A percentile compares a stretch with the other conserved stretches of the same genome.
Conservation (phyloP, 345 rosid species). For the Xanthoceras sorbifolium region DNA sequence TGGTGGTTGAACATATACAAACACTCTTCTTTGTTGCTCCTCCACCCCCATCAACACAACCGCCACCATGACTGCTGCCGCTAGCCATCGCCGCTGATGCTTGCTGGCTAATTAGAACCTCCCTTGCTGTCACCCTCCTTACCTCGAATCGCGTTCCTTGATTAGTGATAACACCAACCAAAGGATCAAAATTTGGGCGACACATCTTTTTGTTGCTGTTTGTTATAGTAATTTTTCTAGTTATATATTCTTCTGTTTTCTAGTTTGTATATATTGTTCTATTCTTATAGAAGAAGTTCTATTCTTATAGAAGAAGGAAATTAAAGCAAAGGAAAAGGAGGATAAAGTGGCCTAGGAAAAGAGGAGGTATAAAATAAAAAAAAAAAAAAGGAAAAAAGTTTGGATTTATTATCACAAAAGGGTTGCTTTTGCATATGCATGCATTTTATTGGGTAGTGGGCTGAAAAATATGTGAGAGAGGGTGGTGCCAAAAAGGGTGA, state of each 20-base stretch:
- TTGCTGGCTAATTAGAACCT: neutral
- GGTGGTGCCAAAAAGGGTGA: conserved; percentile 9
- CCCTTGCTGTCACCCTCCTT: neutral
- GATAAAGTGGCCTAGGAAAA: neutral
- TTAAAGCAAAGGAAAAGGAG: neutral
- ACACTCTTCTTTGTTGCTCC: conserved; percentile 21
- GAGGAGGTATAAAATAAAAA: neutral
- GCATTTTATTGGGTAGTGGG: neutral
- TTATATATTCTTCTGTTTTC: neutral
- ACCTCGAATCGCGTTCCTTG: neutral
- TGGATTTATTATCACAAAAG: neutral
- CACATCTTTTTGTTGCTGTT: conserved; percentile 2
- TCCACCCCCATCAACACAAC: neutral
- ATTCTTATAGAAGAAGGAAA: conserved; percentile 17
- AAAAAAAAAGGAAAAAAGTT: neutral
- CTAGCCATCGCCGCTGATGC: neutral
- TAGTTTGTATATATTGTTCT: neutral
- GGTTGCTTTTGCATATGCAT: neutral
- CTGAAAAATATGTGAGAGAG: neutral
- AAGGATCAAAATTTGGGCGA: conserved; percentile 10
- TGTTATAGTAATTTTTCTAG: neutral
- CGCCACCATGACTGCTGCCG: neutral
- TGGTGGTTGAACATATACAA: conserved; percentile 30
- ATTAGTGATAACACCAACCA: neutral
- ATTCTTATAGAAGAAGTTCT: neutral